These are phyloP conservation scores for Pulveroboletus sp. DNA, from an alignment of 768 basidiomycete species.

Conservation along the genomic window DNA sequence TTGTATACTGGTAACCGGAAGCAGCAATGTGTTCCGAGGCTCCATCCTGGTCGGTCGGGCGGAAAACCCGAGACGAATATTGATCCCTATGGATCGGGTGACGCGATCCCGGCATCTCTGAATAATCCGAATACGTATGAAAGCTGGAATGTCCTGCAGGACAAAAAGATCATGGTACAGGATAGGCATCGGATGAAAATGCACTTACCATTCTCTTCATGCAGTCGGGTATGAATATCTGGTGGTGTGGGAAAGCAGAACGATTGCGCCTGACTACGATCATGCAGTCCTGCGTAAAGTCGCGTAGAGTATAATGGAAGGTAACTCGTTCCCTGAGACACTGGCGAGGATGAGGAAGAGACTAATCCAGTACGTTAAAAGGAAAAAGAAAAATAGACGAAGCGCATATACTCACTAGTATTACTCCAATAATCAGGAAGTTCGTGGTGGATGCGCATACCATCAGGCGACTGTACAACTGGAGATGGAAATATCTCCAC, in stretches of 20 bases:
- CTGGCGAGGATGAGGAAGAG: conserved; percentile 35
- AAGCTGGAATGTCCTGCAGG: conserved; percentile 4
- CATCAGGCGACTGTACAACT: conserved; percentile 3
- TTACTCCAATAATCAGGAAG: conserved; percentile 6
- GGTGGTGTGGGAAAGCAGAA: not conserved
- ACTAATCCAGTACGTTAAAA: conserved; percentile 32
- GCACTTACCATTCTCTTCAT: conserved; percentile 2
- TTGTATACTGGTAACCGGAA: conserved; percentile 9
- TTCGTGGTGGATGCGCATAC: conserved; percentile 4
- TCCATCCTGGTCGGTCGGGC: not conserved
- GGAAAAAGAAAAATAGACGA: not conserved
- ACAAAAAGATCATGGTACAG: not conserved
- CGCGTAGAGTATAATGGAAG: conserved; percentile 1
- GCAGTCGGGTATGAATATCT: not conserved
- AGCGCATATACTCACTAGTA: conserved; percentile 28
- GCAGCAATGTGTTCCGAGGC: not conserved
- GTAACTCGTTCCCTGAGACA: conserved; percentile 15
- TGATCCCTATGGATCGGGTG: not conserved
- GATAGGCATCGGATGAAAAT: not conserved
- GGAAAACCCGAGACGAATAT: not conserved
- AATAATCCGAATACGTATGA: not conserved
- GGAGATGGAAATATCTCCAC: conserved; percentile 6
- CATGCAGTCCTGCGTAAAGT: conserved; percentile 2
- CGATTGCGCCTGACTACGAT: not conserved
- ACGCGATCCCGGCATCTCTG: not conserved